Percentiles rank a stretch among this genome's conserved stretches.
These are phyloP conservation scores for Urostyla sp. DNA, from an alignment of 73 alveolate species.

Conservation along the genomic window DNA sequence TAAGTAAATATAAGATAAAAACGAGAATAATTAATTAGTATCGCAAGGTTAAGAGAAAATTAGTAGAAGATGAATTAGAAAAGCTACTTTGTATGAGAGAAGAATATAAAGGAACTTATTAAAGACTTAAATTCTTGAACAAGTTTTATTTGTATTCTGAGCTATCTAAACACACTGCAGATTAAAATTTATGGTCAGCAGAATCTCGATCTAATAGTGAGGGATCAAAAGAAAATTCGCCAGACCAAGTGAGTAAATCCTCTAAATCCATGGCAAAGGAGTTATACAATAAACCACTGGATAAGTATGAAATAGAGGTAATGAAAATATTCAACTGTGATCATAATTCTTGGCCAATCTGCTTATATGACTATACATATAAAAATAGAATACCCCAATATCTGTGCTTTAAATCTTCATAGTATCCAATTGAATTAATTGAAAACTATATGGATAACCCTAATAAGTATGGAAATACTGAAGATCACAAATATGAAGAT, in stretches of 20 bases:
- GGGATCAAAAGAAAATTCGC: background rate
- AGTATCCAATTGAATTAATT: background rate
- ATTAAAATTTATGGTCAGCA: too few species aligned
- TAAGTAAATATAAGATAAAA: conserved; percentile 21
- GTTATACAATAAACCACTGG: conserved; percentile 5
- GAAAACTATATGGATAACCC: background rate
- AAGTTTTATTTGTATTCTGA: conserved; percentile 57
- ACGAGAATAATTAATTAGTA: background rate
- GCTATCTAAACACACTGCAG: background rate
- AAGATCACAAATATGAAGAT: background rate
- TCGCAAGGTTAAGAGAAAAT: background rate
- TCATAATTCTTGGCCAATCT: conserved; percentile 52
- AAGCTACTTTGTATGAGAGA: conserved; percentile 27
- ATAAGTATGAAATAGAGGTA: conserved; percentile 40
- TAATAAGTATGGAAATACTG: background rate
- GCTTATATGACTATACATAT: conserved; percentile 50
- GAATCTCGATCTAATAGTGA: background rate
- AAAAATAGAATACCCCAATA: conserved; percentile 45
- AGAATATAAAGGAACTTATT: conserved; percentile 31
- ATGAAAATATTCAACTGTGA: conserved; percentile 50
- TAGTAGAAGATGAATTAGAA: conserved; percentile 21
- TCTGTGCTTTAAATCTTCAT: background rate
- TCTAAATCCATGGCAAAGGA: conserved; percentile 18
- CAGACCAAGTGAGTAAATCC: conserved; percentile 13
- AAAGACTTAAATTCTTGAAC: conserved; percentile 46